phyloP scores from a whole-genome alignment of 805 yeast genomes.

The Jamesozyma piceae region DNA sequence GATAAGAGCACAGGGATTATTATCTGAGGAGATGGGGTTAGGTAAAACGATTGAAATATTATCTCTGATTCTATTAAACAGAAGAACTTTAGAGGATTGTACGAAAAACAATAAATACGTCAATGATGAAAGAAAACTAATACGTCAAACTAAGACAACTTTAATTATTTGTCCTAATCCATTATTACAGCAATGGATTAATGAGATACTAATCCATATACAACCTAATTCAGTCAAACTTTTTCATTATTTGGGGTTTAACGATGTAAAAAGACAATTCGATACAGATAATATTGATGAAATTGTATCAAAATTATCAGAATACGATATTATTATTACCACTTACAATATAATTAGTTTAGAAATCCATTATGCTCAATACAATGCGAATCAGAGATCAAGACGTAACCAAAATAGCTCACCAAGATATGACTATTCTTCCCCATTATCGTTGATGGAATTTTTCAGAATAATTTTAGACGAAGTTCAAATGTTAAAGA shows the following conservation, averaged over 20 bases:
- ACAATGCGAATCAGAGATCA: conserved; percentile 41
- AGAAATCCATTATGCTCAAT: conserved; percentile 74
- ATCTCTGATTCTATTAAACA: conserved; percentile 54
- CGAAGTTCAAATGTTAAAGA: conserved; percentile 88
- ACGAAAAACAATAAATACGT: conserved; percentile 5
- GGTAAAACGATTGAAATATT: conserved; percentile 89
- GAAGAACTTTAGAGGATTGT: conserved; percentile 31
- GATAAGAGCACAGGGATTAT: conserved; percentile 41
- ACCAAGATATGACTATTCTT: conserved; percentile 47
- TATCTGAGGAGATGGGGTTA: conserved; percentile 95
- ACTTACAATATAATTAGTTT: conserved; percentile 62
- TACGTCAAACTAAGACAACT: conserved; percentile 52
- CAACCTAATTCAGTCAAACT: conserved; percentile 39
- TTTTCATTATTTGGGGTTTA: conserved; percentile 54
- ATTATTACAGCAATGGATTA: conserved; percentile 76
- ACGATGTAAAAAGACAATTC: conserved; percentile 27
- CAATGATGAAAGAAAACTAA: conserved; percentile 17
- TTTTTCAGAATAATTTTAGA: conserved; percentile 88
- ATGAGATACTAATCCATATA: conserved; percentile 47
- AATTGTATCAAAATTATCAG: conserved; percentile 45
- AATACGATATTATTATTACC: conserved; percentile 70
- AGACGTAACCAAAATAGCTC: conserved; percentile 23
- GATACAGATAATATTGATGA: conserved; percentile 14
- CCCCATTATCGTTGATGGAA: conserved; percentile 73
- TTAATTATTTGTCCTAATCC: conserved; percentile 81